These are phyloP conservation scores for Zymoseptoria brevis DNA, from an alignment of 2,329 filamentous ascomycete genomes.

Conservation along the genomic window DNA sequence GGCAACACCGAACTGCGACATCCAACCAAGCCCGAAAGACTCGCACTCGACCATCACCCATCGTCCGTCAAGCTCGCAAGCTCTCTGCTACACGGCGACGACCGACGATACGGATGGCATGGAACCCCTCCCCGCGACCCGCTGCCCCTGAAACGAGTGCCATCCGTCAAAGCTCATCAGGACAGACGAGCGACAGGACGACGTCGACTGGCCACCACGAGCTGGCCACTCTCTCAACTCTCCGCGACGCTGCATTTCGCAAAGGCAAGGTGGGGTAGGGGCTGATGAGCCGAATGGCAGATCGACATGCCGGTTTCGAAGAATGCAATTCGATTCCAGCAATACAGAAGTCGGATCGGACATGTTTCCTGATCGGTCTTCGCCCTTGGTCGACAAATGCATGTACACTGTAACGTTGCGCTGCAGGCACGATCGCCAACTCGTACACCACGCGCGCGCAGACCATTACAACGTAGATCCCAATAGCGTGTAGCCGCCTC, in stretches of 20 bases:
- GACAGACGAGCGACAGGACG: conserved; percentile 11
- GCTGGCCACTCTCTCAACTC: conserved; percentile 3
- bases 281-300: not conserved
- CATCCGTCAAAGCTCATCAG: conserved; percentile 15
- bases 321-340: not conserved
- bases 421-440: not conserved
- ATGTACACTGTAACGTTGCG: conserved; percentile 13
- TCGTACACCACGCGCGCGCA: not conserved
- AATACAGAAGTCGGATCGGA: not conserved
- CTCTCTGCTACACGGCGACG: conserved; percentile 1
- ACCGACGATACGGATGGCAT: conserved; percentile 13
- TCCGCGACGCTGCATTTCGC: not conserved
- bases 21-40: conserved; percentile 7
- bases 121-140: conserved; percentile 12
- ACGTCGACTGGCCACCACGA: conserved; percentile 14
- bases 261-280: not conserved
- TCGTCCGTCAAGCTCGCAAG: conserved; percentile 4
- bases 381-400: conserved; percentile 5
- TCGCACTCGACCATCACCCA: conserved; percentile 2
- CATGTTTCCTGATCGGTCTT: not conserved
- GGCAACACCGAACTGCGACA: conserved; percentile 4
- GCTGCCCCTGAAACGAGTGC: conserved; percentile 16
- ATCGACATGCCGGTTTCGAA: not conserved
- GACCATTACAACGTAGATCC: conserved; percentile 7
- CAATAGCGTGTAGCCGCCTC: conserved; percentile 7